These are phyloP conservation scores for Blastobotrys ciferrii DNA, from an alignment of 1,139 yeast genomes.

Conservation along the genomic window DNA sequence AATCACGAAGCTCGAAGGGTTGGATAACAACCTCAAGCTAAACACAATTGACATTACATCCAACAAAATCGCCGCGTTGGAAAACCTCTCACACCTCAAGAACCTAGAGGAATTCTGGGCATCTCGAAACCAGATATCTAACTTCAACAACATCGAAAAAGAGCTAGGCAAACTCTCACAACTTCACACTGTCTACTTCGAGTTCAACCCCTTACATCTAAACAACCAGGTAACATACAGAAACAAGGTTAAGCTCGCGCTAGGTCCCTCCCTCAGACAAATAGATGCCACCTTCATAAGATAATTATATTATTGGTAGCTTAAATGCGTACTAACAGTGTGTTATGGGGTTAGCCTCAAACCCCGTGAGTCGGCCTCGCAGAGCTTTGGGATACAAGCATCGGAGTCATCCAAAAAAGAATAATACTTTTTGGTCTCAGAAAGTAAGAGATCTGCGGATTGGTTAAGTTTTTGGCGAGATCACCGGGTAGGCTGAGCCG, in stretches of 20 bases:
- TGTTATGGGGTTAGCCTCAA: no score
- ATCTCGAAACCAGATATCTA: slow-evolving; percentile 66
- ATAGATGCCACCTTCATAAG: slow-evolving; percentile 79
- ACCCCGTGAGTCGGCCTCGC: no score
- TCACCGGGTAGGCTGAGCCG: no score
- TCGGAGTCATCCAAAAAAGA: no score
- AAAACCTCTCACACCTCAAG: slow-evolving; percentile 61
- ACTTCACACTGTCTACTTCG: slow-evolving; percentile 88
- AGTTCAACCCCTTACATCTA: slow-evolving; percentile 86
- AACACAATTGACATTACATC: slow-evolving; percentile 79
- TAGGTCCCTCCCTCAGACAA: slow-evolving; percentile 74
- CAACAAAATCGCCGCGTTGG: slow-evolving; percentile 61
- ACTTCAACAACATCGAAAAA: slow-evolving; percentile 65
- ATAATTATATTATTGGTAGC: slow-evolving; percentile 6
- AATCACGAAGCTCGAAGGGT: slow-evolving; percentile 68
- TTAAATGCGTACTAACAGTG: no score
- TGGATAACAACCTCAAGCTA: slow-evolving; percentile 67
- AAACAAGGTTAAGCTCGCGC: slow-evolving; percentile 69
- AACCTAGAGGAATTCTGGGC: slow-evolving; percentile 92
- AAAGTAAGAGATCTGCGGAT: no score
- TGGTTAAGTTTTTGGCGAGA: no score
- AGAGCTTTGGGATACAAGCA: no score
- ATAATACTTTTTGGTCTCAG: no score
- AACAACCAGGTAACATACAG: slow-evolving; percentile 77
- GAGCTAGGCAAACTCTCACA: slow-evolving; percentile 62